phyloP scores from a whole-genome alignment of 1,284 basidiomycete species.

The Tilletia horrida region DNA sequence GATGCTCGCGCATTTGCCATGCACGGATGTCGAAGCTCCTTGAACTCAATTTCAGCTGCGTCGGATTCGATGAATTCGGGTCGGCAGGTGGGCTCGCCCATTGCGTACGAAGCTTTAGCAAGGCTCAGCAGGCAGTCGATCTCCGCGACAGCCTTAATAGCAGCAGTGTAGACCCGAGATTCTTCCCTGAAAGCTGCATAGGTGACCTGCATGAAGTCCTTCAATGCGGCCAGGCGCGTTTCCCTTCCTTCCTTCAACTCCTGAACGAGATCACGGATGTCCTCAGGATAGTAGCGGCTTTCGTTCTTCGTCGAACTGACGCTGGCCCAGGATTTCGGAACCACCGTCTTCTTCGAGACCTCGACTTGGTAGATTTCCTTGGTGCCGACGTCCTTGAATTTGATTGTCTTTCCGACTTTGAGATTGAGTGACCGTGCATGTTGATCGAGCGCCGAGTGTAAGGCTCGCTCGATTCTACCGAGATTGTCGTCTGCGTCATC shows the following conservation, averaged over 20 bases:
- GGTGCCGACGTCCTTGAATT: conserved; percentile 53
- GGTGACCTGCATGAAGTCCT: conserved; percentile 44
- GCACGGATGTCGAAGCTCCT: conserved; percentile 77
- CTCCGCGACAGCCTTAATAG: conserved; percentile 68
- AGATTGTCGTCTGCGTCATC: conserved; percentile 42
- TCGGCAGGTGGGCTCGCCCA: conserved; percentile 88
- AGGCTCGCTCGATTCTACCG: conserved; percentile 36
- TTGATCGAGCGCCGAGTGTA: conserved; percentile 40
- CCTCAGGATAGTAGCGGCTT: conserved; percentile 51
- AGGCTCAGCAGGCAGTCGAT: conserved; percentile 91
- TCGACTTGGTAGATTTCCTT: conserved; percentile 55
- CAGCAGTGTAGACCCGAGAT: conserved; percentile 53
- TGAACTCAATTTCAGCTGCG: conserved; percentile 73
- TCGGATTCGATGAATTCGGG: conserved; percentile 80
- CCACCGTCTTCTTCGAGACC: conserved; percentile 45
- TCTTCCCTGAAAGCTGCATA: conserved; percentile 82
- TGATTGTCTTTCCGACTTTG: conserved; percentile 28
- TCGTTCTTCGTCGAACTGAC: conserved; percentile 50
- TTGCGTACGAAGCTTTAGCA: conserved; percentile 79
- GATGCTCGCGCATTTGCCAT: conserved; percentile 37
- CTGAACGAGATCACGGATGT: conserved; percentile 48
- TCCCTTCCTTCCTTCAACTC: conserved; percentile 53
- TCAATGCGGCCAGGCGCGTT: conserved; percentile 49
- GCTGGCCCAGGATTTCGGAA: conserved; percentile 47
- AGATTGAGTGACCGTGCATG: conserved; percentile 41